These are phyloP conservation scores for Kernera saxatilis DNA, from an alignment of 345 rosid genomes.

Conservation along the genomic window DNA sequence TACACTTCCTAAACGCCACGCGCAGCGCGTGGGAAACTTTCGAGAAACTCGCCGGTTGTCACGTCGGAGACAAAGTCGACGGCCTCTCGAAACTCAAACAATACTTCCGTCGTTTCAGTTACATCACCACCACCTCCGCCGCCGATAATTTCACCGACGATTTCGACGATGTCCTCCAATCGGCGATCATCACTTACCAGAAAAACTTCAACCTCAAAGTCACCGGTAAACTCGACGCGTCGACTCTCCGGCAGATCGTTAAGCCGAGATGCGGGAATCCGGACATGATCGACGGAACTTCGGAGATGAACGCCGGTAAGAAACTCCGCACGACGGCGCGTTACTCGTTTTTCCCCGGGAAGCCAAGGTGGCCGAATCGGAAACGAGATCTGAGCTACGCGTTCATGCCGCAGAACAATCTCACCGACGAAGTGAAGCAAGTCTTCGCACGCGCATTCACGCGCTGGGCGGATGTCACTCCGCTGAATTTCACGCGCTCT, in stretches of 20 bases:
- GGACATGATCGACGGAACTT: constrained; percentile 59
- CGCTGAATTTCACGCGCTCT: constrained; percentile 55
- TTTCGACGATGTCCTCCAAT: constrained; percentile 48
- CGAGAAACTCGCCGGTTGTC: constrained; percentile 55
- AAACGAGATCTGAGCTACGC: constrained; percentile 52
- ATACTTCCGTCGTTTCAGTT: constrained; percentile 76
- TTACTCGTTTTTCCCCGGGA: constrained; percentile 65
- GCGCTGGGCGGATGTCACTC: constrained; percentile 65
- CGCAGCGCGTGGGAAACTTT: constrained; percentile 59
- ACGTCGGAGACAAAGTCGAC: constrained; percentile 43
- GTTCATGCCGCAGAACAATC: constrained; percentile 41
- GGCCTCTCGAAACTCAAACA: constrained; percentile 68
- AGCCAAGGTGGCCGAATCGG: constrained; percentile 57
- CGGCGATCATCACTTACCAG: constrained; percentile 61
- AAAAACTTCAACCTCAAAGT: constrained; percentile 53
- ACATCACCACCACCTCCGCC: constrained; percentile 33
- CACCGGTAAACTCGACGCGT: constrained; percentile 61
- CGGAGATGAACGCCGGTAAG: constrained; percentile 60
- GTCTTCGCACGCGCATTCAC: constrained; percentile 66
- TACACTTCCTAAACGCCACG: constrained; percentile 18
- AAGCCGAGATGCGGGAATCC: constrained; percentile 74
- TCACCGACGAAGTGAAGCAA: constrained; percentile 41
- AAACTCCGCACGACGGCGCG: constrained; percentile 40
- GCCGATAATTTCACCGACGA: constrained; percentile 43
- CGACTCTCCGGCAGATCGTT: constrained; percentile 43